These are phyloP conservation scores for Phytopythium mirpurense DNA, from an alignment of 352 stramenopile genomes.

Conservation along the genomic window DNA sequence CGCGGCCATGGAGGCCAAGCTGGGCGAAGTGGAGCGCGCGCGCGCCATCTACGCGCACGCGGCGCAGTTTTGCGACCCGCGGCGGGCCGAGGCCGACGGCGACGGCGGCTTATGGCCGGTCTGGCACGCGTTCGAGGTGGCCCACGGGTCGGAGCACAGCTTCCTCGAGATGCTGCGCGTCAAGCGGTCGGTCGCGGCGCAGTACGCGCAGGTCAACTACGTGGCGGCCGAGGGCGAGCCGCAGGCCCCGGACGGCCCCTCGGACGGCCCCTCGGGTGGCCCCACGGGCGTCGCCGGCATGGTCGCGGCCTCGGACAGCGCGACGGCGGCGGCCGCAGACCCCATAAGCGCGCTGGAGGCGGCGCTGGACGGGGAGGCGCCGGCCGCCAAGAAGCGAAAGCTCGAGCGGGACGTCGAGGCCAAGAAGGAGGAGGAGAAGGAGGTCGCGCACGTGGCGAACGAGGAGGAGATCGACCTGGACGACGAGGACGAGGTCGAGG, in stretches of 20 bases:
- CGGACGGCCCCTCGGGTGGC: too few species aligned
- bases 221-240: slow-evolving; percentile 70
- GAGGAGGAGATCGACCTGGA: slow-evolving; percentile 94
- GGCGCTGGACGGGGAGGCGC: slow-evolving; percentile 47
- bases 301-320: slow-evolving; percentile 41
- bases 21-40: slow-evolving; percentile 97
- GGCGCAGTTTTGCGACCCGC: slow-evolving; percentile 96
- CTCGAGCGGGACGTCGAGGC: slow-evolving; percentile 39
- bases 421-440: slow-evolving; percentile 44
- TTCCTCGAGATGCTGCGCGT: slow-evolving; percentile 99
- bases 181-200: slow-evolving; percentile 95
- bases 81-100: slow-evolving; percentile 86
- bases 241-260: slow-evolving; percentile 3
- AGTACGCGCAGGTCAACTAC: slow-evolving; percentile 97
- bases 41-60: slow-evolving; percentile 94
- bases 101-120: slow-evolving; percentile 97
- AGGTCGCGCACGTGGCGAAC: slow-evolving; percentile 54
- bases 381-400: slow-evolving; percentile 57
- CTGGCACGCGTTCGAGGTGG: slow-evolving; percentile 96
- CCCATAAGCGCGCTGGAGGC: slow-evolving; percentile 87
- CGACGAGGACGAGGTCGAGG: slow-evolving; percentile 67
- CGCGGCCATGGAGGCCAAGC: slow-evolving; percentile 93
- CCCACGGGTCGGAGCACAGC: slow-evolving; percentile 96
- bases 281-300: slow-evolving; percentile 35
- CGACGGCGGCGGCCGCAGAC: slow-evolving; percentile 44